A percentile compares a stretch with the other conserved stretches of the same genome.
Conservation (phyloP, 192 early-diverging fungal species). For the Spinellus fusiger region DNA sequence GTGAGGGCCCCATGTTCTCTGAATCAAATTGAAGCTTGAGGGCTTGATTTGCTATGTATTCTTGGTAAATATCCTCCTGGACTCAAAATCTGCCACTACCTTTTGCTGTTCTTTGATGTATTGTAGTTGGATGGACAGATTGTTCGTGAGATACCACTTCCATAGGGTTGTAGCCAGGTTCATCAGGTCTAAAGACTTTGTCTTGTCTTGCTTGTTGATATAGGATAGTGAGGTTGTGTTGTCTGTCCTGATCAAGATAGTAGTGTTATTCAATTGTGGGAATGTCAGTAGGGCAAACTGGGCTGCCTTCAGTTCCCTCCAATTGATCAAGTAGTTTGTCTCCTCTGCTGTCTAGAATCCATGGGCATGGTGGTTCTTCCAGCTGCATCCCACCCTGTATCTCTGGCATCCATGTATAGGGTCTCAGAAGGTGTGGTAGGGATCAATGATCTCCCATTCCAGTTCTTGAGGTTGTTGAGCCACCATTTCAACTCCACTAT, state of each 20-base stretch:
- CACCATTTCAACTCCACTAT: not conserved
- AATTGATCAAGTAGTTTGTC: conserved; percentile 19
- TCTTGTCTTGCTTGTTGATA: too few species aligned
- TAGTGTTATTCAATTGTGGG: not conserved
- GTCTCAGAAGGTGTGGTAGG: conserved; percentile 4
- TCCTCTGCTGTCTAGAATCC: conserved; percentile 11
- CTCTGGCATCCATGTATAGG: conserved; percentile 21
- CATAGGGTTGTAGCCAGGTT: not conserved
- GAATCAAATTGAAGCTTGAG: not conserved
- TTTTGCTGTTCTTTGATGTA: not conserved
- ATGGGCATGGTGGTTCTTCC: not conserved
- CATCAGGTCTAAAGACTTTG: too few species aligned
- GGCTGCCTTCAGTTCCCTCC: conserved; percentile 20
- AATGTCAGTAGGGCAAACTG: not conserved
- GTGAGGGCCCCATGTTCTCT: conserved; percentile 10
- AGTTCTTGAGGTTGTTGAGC: not conserved
- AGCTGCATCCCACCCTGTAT: conserved; percentile 18
- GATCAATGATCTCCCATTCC: conserved; percentile 23
- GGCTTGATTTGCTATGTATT: conserved; percentile 13
- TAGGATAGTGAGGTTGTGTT: too few species aligned
- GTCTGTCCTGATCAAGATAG: too few species aligned
- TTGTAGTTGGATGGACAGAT: not conserved
- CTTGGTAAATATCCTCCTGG: conserved; percentile 8
- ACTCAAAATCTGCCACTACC: conserved; percentile 13
- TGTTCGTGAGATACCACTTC: conserved; percentile 1